Evolutionary conservation across 495 filamentous ascomycete genomes (phyloP).

Genomic region (Tuber calosporum): DNA sequence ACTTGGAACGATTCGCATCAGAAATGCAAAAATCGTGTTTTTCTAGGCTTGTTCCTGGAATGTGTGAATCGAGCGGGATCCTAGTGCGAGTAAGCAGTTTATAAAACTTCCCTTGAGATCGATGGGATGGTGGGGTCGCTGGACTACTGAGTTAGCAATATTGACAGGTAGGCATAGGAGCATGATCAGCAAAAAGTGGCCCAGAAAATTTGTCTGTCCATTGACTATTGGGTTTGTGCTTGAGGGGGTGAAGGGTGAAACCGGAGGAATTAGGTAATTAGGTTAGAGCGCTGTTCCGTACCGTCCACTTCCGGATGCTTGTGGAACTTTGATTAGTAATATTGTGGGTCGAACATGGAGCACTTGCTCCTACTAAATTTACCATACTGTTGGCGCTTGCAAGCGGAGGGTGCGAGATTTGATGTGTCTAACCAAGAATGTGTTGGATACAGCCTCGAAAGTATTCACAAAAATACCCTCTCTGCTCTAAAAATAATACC

Average conservation of each 20-base stretch:
- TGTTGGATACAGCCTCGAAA: not conserved
- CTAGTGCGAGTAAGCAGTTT: not conserved
- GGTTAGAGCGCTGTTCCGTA: not conserved
- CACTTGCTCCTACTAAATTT: too few relatives aligned
- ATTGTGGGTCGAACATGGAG: not conserved
- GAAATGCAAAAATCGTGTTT: not conserved
- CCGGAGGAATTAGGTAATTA: not conserved
- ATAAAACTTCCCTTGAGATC: not conserved
- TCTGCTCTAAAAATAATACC: too few relatives aligned
- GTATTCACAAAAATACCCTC: not conserved
- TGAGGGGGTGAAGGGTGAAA: not conserved
- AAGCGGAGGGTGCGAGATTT: not conserved
- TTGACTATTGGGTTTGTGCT: not conserved
- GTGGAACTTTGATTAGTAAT: not conserved
- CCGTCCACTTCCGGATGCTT: not conserved
- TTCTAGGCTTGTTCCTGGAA: not conserved
- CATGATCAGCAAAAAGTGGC: not conserved
- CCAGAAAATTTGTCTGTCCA: not conserved
- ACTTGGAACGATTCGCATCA: not conserved
- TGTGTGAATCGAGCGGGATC: not conserved
- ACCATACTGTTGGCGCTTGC: not conserved
- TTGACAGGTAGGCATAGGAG: not conserved
- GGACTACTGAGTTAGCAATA: not conserved
- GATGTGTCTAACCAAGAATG: not conserved
- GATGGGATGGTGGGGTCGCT: not conserved